Conservation (phyloP, 2,329 filamentous ascomycete genomes). For the Elsinoe fawcettii region DNA sequence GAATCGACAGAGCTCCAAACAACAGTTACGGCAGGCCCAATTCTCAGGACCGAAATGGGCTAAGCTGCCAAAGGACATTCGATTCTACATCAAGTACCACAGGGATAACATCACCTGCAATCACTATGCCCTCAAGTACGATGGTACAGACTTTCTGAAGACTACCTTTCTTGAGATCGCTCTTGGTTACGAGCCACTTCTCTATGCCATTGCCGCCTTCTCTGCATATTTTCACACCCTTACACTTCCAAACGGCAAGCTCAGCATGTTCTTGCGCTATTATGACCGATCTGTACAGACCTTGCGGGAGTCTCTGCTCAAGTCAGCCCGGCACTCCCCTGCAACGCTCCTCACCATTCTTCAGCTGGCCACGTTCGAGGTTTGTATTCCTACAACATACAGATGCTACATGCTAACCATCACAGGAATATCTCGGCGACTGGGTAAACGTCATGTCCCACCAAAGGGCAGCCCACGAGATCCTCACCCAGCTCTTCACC, state of each 20-base stretch:
- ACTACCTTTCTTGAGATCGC: conserved; percentile 64
- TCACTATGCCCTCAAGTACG: conserved; percentile 72
- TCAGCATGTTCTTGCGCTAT: conserved; percentile 77
- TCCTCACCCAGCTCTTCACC: conserved; percentile 70
- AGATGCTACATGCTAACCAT: conserved; percentile 4
- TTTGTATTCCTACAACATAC: conserved; percentile 35
- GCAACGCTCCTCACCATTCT: conserved; percentile 78
- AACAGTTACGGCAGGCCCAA: conserved; percentile 14
- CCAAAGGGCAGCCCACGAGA: conserved; percentile 78
- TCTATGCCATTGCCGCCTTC: conserved; percentile 83
- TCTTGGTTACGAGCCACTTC: conserved; percentile 66
- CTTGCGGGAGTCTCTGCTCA: conserved; percentile 63
- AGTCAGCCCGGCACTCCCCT: conserved; percentile 61
- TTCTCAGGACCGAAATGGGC: conserved; percentile 23
- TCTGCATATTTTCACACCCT: conserved; percentile 79
- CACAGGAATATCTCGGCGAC: conserved; percentile 84
- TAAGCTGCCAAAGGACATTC: conserved; percentile 52
- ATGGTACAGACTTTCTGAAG: conserved; percentile 66
- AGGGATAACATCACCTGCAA: conserved; percentile 68
- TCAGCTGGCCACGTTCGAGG: conserved; percentile 89
- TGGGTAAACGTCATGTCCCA: conserved; percentile 92
- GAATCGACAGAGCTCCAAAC: conserved; percentile 15
- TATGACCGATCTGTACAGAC: conserved; percentile 82
- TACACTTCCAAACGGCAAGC: conserved; percentile 59
- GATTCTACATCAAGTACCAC: conserved; percentile 72